These are phyloP conservation scores for Serpula lacrymans DNA, from an alignment of 768 basidiomycete species.

Conservation along the genomic window DNA sequence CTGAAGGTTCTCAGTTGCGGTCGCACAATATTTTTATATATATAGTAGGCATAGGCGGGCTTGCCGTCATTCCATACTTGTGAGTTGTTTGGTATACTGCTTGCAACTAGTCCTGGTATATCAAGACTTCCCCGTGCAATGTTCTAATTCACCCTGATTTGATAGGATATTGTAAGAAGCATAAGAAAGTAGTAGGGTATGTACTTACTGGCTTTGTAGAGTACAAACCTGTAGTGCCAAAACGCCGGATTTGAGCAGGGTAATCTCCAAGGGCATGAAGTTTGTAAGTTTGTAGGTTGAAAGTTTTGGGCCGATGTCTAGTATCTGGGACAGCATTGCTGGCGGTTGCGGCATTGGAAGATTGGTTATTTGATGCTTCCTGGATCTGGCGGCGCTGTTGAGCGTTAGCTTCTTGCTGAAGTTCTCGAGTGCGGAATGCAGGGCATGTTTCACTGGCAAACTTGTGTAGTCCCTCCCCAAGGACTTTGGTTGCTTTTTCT, in stretches of 20 bases:
- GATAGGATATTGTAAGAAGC: too few relatives aligned
- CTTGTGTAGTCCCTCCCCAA: slow-evolving; percentile 27
- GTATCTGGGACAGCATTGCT: too few relatives aligned
- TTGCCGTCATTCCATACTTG: too few relatives aligned
- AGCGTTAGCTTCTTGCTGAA: slow-evolving; percentile 33
- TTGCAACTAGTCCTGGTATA: too few relatives aligned
- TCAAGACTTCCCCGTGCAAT: too few relatives aligned
- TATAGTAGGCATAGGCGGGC: too few relatives aligned
- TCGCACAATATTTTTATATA: too few relatives aligned
- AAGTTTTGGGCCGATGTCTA: not conserved
- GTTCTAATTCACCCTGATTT: too few relatives aligned
- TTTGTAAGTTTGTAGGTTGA: slow-evolving; percentile 28
- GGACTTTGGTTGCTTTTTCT: slow-evolving; percentile 15
- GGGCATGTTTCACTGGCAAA: slow-evolving; percentile 28
- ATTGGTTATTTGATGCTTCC: too few relatives aligned
- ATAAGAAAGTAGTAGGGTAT: too few relatives aligned
- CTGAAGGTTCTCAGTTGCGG: not conserved
- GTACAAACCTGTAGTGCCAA: slow-evolving; percentile 34
- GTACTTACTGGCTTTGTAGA: slow-evolving; percentile 28
- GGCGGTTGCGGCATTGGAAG: too few relatives aligned
- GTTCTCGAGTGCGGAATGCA: slow-evolving; percentile 24
- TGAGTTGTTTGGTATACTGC: too few relatives aligned
- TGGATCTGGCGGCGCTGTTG: slow-evolving; percentile 15
- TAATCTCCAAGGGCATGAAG: slow-evolving; percentile 33
- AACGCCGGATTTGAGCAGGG: slow-evolving; percentile 14